Percentiles rank a stretch among this genome's conserved stretches.
phyloP scores from a whole-genome alignment of 805 yeast species.

The Barnettozyma sucrosica region DNA sequence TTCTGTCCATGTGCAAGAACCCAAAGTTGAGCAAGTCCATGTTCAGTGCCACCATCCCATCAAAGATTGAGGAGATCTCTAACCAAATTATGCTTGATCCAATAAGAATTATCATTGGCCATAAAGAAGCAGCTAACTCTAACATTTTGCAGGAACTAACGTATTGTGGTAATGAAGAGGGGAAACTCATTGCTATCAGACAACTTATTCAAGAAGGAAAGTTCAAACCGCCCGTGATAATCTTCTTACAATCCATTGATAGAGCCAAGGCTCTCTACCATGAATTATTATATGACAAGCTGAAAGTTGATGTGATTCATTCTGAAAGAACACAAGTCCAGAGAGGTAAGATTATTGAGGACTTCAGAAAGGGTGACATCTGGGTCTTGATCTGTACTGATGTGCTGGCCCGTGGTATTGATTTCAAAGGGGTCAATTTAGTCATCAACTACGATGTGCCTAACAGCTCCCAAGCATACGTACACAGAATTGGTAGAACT shows the following conservation, averaged over 20 bases:
- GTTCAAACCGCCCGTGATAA: constrained; percentile 86
- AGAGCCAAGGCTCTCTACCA: constrained; percentile 95
- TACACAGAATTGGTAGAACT: constrained; percentile 97
- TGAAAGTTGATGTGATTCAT: constrained; percentile 93
- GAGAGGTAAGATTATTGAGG: constrained; percentile 76
- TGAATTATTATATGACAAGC: constrained; percentile 83
- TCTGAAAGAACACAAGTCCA: constrained; percentile 89
- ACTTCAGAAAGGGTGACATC: constrained; percentile 82
- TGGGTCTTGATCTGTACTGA: constrained; percentile 98
- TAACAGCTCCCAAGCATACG: constrained; percentile 86
- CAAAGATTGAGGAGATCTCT: constrained; percentile 87
- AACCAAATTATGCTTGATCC: constrained; percentile 70
- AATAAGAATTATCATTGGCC: constrained; percentile 83
- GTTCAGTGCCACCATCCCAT: constrained; percentile 94
- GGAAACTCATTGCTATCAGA: constrained; percentile 87
- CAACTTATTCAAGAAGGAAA: constrained; percentile 82
- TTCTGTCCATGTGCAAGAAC: constrained; percentile 45
- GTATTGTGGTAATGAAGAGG: constrained; percentile 90
- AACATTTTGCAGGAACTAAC: constrained; percentile 78
- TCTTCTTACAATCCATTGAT: constrained; percentile 84
- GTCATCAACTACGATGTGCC: constrained; percentile 98
- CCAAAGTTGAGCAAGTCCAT: constrained; percentile 56
- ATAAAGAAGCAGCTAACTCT: constrained; percentile 85
- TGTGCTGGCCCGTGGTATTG: constrained; percentile 93
- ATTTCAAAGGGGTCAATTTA: constrained; percentile 89